Evolutionary conservation across 805 yeast genomes (phyloP).

Genomic region (Suhomyces xylopsoci): DNA sequence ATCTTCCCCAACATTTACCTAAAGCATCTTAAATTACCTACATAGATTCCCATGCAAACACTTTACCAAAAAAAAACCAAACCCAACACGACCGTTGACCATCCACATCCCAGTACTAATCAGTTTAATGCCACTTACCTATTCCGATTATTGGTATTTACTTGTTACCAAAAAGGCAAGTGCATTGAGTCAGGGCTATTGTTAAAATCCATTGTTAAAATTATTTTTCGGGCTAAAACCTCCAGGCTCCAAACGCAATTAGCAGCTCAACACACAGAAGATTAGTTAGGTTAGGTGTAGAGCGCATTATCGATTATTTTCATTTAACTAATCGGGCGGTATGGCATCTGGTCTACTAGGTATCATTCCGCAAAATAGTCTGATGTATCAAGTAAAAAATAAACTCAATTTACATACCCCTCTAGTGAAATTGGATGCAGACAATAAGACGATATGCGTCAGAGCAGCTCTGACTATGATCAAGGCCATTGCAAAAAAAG

Average conservation of each 20-base stretch:
- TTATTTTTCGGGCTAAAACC: background rate
- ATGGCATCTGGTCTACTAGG: background rate
- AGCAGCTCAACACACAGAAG: no score
- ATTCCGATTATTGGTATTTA: background rate
- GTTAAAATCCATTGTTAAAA: background rate
- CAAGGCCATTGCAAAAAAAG: background rate
- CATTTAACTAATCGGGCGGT: constrained; percentile 4
- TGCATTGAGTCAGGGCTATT: background rate
- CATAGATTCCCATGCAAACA: background rate
- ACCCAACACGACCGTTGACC: background rate
- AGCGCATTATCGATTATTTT: constrained; percentile 2
- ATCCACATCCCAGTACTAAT: background rate
- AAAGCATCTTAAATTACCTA: background rate
- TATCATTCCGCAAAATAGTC: background rate
- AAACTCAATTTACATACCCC: background rate
- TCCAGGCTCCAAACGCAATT: background rate
- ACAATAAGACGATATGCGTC: background rate
- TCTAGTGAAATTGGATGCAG: background rate
- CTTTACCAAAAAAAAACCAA: background rate
- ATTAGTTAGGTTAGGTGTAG: background rate
- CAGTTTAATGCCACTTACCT: background rate
- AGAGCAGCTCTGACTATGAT: background rate
- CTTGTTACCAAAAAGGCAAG: background rate
- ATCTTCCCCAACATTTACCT: background rate
- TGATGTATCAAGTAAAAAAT: background rate